Evolutionary conservation across 805 yeast species (phyloP).

Genomic region (Priceomyces melissophilus): DNA sequence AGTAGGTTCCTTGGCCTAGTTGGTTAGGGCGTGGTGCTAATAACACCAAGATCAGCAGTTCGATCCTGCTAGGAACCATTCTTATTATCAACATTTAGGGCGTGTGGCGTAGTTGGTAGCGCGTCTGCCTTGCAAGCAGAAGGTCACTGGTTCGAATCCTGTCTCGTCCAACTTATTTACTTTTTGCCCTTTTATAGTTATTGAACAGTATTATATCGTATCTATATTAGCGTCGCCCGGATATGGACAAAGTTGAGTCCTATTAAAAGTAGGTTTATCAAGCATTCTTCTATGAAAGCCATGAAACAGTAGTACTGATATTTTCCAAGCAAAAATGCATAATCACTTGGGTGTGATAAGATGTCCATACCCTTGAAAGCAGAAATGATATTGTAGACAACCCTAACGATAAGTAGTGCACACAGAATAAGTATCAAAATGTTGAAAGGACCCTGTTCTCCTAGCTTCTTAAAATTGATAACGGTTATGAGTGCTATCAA

Average conservation of each 20-base stretch:
- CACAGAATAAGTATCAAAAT: slow-evolving; percentile 5
- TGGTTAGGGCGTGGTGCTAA: slow-evolving; percentile 54
- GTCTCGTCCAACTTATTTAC: background rate
- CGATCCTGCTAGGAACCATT: slow-evolving; percentile 85
- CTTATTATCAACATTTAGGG: slow-evolving; percentile 18
- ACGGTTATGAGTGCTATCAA: slow-evolving; percentile 4
- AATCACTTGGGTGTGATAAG: slow-evolving; percentile 9
- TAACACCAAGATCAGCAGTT: slow-evolving; percentile 73
- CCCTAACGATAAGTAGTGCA: slow-evolving; percentile 10
- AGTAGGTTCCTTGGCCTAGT: slow-evolving; percentile 50
- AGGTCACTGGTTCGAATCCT: background rate
- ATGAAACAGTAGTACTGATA: slow-evolving; percentile 12
- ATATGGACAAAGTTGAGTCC: background rate
- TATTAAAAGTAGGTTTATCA: background rate
- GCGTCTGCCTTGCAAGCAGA: background rate
- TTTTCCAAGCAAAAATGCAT: slow-evolving; percentile 11
- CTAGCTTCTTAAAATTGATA: background rate
- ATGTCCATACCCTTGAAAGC: slow-evolving; percentile 10
- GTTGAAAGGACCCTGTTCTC: background rate
- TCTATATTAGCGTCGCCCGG: background rate
- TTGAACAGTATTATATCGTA: background rate
- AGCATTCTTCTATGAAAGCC: slow-evolving; percentile 12
- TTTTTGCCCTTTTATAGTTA: background rate
- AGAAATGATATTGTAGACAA: slow-evolving; percentile 11
- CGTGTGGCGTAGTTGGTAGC: slow-evolving; percentile 46